Evolutionary conservation across 148 eudicot species (phyloP), one percentile per base, ranked within the genome.

Genomic region (Polygonum aviculare): DNA sequence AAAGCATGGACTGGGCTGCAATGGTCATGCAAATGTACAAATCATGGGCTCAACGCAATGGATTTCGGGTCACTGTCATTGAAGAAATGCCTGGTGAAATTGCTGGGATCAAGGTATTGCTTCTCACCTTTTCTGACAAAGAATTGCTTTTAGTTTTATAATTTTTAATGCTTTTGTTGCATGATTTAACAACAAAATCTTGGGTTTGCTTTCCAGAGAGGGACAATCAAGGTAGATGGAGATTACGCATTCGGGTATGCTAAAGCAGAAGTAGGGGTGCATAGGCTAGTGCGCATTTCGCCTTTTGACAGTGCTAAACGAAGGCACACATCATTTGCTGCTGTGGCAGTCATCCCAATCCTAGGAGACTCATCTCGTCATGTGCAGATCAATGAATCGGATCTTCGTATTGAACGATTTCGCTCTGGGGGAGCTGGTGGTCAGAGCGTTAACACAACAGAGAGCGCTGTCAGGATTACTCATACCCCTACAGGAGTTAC

Each of bases 341-440:
- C 99, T 73, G 99, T 96, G 74, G 99, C 97, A 51, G 99, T 96
- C 72, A 96, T 90, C 76, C 99, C 99, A 10, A 93, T 96, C 75
- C 90, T 93, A 39, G 90, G 88, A 69, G 93, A 96, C 45, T 84
- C 82, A 49, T 89, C 89, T 19, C 77, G 91, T 74, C 97, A 77
- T 77, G 87, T 89, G 67, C 93, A 93, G 78, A 96, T 96, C 40
- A 96, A 93, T 78, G 99, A 96, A 83, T 93, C 97, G 11, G 99
- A 96, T 89, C 97, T 96, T 41, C 84, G 87, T 14, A 88, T 96
- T 39, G 99, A 96, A 40, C 86, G 98, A 12, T 86, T 55, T 69
- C 94, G 99, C 76, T n/a, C 99, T 57, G 99, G 99, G 36, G 97
- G 99, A 70, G 86, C 98, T 59, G 97, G 99, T 72, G 99, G 99